Conservation (phyloP, 371 early-diverging fungal genomes). For the Actinomortierella ambigua region DNA sequence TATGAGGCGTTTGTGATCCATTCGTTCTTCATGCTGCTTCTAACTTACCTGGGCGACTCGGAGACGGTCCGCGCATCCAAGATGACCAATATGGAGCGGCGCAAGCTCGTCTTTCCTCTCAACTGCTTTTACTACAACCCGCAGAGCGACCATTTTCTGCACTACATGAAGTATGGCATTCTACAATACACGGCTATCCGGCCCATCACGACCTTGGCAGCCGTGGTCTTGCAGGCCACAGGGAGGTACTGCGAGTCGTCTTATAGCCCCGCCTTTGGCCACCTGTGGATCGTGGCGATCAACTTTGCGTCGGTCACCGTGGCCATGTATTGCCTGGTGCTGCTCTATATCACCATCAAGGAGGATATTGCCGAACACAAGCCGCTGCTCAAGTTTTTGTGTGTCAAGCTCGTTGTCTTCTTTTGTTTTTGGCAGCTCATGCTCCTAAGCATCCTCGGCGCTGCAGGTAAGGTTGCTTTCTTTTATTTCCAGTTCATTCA, state of each 20-base stretch:
- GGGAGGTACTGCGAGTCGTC: slow-evolving; percentile 61
- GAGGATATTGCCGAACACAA: slow-evolving; percentile 46
- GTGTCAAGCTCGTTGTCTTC: slow-evolving; percentile 48
- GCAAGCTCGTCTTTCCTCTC: slow-evolving; percentile 64
- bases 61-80: slow-evolving; percentile 33
- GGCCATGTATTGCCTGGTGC: slow-evolving; percentile 49
- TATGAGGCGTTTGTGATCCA: slow-evolving; percentile 74
- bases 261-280: slow-evolving; percentile 57
- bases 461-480: slow-evolving; percentile 27
- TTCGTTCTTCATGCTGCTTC: slow-evolving; percentile 61
- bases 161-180: slow-evolving; percentile 57
- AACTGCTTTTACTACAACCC: slow-evolving; percentile 67
- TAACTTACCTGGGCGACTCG: slow-evolving; percentile 61
- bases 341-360: slow-evolving; percentile 51
- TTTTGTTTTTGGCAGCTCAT: slow-evolving; percentile 43
- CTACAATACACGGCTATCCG: slow-evolving; percentile 70
- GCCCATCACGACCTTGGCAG: slow-evolving; percentile 60
- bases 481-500: too few relatives aligned
- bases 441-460: slow-evolving; percentile 24
- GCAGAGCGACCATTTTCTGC: slow-evolving; percentile 57
- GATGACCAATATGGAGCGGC: slow-evolving; percentile 36
- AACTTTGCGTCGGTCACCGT: slow-evolving; percentile 43
- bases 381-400: slow-evolving; percentile 48
- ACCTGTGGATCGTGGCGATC: slow-evolving; percentile 57
- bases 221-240: slow-evolving; percentile 54